These are phyloP conservation scores for Leishmania amazonensis DNA, from an alignment of 208 protist genomes.

Conservation along the genomic window DNA sequence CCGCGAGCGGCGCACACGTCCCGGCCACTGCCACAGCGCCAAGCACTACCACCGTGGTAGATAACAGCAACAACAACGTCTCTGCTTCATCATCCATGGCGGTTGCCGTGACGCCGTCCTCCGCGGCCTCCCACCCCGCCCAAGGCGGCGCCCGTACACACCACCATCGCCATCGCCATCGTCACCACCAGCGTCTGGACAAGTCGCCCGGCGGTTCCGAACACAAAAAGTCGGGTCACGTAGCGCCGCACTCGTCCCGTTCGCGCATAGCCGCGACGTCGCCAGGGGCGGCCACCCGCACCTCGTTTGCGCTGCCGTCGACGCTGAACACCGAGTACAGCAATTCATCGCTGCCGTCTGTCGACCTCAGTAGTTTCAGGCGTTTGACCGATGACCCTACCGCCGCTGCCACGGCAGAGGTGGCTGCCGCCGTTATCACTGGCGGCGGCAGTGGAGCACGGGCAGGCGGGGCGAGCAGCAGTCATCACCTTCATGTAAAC, in stretches of 20 bases:
- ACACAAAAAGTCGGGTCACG: neutral
- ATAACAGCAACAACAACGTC: neutral
- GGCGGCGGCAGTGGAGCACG: neutral
- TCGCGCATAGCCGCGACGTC: neutral
- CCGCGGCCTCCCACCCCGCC: neutral
- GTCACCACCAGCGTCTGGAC: neutral
- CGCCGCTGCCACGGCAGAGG: neutral
- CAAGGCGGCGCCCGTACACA: neutral
- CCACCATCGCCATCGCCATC: constrained; percentile 8
- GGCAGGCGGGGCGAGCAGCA: neutral
- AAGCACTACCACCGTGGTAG: neutral
- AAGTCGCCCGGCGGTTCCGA: neutral
- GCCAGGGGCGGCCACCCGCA: neutral
- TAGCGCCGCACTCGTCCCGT: neutral
- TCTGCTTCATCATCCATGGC: neutral
- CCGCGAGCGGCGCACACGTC: neutral
- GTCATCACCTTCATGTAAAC: neutral
- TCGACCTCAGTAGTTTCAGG: neutral
- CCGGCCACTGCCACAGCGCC: neutral
- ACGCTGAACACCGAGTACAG: constrained; percentile 14
- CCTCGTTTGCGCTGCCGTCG: constrained; percentile 19
- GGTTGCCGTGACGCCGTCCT: too few relatives aligned
- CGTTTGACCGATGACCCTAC: neutral
- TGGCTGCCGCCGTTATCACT: neutral
- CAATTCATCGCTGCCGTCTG: neutral